phyloP scores from a whole-genome alignment of 1,139 yeast genomes.

The Hansenula lynferdii region DNA sequence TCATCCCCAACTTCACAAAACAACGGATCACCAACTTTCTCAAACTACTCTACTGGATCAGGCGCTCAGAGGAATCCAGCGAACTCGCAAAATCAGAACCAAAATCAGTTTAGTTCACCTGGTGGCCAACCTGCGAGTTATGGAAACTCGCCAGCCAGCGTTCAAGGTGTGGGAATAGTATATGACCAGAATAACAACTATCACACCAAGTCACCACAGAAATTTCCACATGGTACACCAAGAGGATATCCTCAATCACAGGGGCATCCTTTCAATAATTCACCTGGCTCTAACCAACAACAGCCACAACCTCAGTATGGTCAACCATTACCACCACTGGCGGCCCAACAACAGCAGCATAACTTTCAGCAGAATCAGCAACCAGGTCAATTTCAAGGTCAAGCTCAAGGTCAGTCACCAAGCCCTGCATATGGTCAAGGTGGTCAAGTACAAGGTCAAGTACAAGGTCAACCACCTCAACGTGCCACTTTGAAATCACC shows the following conservation, averaged over 20 bases:
- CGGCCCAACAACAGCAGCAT: conserved; percentile 9
- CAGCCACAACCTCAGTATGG: not conserved
- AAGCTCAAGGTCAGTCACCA: not conserved
- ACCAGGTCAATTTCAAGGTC: not conserved
- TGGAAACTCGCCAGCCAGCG: conserved; percentile 5
- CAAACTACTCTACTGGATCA: conserved; percentile 1
- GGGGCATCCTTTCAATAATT: not conserved
- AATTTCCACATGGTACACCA: conserved; percentile 7
- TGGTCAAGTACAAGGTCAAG: not conserved
- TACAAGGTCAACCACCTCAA: conserved; percentile 2
- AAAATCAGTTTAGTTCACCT: not conserved
- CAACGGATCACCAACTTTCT: conserved; percentile 4
- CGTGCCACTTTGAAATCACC: conserved; percentile 38
- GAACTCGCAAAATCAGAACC: not conserved
- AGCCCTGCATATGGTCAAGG: conserved; percentile 14
- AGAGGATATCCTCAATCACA: not conserved
- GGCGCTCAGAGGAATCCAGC: not conserved
- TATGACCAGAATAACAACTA: conserved; percentile 21
- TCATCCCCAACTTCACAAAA: conserved; percentile 9
- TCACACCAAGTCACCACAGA: conserved; percentile 20
- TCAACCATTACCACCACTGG: conserved; percentile 1
- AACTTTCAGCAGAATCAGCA: conserved; percentile 6
- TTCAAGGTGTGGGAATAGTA: conserved; percentile 8
- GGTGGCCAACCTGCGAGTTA: not conserved
- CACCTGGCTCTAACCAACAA: not conserved